These are phyloP conservation scores for Ramularia endophylla DNA, from an alignment of 2,329 filamentous ascomycete genomes.

Conservation along the genomic window DNA sequence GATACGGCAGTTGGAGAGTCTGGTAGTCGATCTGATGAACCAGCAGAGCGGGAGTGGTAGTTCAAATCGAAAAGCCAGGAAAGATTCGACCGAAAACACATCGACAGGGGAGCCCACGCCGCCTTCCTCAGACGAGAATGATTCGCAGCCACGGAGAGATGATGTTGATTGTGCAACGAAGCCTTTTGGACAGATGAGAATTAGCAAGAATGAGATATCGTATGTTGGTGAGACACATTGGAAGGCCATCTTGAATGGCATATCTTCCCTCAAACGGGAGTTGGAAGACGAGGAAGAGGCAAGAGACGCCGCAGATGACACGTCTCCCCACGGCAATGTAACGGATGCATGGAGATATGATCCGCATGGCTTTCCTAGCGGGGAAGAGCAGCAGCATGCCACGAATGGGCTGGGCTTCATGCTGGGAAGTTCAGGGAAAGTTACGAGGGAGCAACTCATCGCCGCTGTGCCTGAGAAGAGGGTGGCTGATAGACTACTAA, in stretches of 20 bases:
- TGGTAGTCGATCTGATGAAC: slow-evolving; percentile 34
- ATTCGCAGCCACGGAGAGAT: slow-evolving; percentile 13
- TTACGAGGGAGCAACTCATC: slow-evolving; percentile 28
- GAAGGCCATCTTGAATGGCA: slow-evolving; percentile 69
- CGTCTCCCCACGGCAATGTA: too few species aligned
- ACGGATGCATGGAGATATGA: too few species aligned
- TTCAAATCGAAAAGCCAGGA: slow-evolving; percentile 2
- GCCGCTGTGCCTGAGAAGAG: slow-evolving; percentile 28
- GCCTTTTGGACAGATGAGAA: slow-evolving; percentile 75
- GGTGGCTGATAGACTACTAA: slow-evolving; percentile 27
- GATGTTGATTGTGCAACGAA: slow-evolving; percentile 53
- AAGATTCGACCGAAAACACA: slow-evolving; percentile 1
- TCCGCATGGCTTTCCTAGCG: too few species aligned
- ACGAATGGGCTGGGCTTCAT: slow-evolving; percentile 24
- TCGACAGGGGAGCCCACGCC: slow-evolving; percentile 18
- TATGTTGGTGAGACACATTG: slow-evolving; percentile 81
- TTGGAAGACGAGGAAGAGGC: slow-evolving; percentile 25
- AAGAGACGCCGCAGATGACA: slow-evolving; percentile 4
- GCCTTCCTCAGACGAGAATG: slow-evolving; percentile 23
- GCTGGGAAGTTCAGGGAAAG: slow-evolving; percentile 12
- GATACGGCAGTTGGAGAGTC: slow-evolving; percentile 29
- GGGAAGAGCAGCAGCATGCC: not conserved
- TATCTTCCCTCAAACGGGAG: slow-evolving; percentile 30
- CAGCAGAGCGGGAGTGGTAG: slow-evolving; percentile 16
- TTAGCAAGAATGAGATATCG: slow-evolving; percentile 67